These are phyloP conservation scores for Spergularia bocconei DNA, from an alignment of 148 eudicot genomes.

Conservation along the genomic window DNA sequence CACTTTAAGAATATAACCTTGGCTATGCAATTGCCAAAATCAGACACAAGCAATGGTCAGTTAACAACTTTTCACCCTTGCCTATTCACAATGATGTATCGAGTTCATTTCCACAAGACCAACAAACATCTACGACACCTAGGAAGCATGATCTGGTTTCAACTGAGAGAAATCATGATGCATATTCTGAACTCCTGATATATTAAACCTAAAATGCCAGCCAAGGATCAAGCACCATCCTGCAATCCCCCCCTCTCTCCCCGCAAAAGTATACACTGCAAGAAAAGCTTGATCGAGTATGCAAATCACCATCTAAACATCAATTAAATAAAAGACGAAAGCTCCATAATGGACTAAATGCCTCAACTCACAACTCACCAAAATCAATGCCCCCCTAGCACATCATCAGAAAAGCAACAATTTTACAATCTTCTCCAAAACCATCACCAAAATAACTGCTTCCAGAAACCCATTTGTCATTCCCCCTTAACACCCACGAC, in stretches of 20 bases:
- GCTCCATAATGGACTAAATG: too few species aligned
- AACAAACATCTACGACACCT: neutral
- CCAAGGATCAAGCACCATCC: neutral
- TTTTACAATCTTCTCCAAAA: neutral
- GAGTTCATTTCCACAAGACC: neutral
- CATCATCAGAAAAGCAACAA: too few species aligned
- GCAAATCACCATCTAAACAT: too few species aligned
- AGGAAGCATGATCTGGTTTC: neutral
- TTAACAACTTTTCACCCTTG: neutral
- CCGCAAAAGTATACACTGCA: too few species aligned
- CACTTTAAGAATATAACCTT: neutral
- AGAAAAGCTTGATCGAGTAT: too few species aligned
- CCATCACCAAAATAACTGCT: neutral
- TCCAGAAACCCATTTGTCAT: neutral
- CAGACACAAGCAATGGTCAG: neutral
- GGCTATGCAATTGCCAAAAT: neutral
- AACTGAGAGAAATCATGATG: neutral
- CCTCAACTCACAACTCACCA: too few species aligned
- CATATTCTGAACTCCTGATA: neutral
- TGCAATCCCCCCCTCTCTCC: neutral
- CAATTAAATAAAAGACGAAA: too few species aligned
- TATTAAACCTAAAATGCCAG: neutral
- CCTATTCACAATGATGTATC: neutral
- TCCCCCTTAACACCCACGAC: neutral
- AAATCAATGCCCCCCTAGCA: too few species aligned